phyloP scores from a whole-genome alignment of 805 yeast genomes.

The Limtongia smithiae region DNA sequence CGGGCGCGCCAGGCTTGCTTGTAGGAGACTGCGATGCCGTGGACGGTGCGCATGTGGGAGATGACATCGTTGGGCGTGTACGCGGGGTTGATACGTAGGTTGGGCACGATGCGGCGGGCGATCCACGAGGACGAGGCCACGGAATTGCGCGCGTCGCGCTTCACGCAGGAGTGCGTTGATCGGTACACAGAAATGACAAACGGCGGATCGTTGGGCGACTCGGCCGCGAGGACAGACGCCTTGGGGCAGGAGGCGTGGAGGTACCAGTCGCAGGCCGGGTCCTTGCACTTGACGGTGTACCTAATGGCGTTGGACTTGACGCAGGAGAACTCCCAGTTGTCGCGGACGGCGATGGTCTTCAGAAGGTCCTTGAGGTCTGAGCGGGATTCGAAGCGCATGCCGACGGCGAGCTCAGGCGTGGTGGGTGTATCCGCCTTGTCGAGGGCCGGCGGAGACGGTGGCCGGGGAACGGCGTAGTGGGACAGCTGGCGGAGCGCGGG shows the following conservation, averaged over 20 bases:
- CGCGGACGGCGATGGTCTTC: constrained; percentile 16
- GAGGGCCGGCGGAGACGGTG: too few species aligned
- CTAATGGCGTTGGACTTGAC: constrained; percentile 17
- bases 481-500: too few species aligned
- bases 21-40: constrained; percentile 18
- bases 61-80: constrained; percentile 18
- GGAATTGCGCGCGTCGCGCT: constrained; percentile 13
- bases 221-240: neutral
- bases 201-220: constrained; percentile 4
- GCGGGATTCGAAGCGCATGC: constrained; percentile 18
- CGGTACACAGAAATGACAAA: constrained; percentile 18
- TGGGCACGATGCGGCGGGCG: constrained; percentile 10
- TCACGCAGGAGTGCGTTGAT: constrained; percentile 11
- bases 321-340: constrained; percentile 19
- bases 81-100: constrained; percentile 1
- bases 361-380: constrained; percentile 13
- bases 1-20: constrained; percentile 28
- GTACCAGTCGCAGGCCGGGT: constrained; percentile 15
- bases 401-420: constrained; percentile 10
- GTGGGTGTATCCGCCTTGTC: neutral
- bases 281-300: constrained; percentile 20
- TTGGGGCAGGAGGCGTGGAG: constrained; percentile 18
- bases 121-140: constrained; percentile 25
- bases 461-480: too few species aligned
- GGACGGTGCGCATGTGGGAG: constrained; percentile 5